phyloP scores from a whole-genome alignment of 257 asterid species.

The Dorcoceras hygrometricum region DNA sequence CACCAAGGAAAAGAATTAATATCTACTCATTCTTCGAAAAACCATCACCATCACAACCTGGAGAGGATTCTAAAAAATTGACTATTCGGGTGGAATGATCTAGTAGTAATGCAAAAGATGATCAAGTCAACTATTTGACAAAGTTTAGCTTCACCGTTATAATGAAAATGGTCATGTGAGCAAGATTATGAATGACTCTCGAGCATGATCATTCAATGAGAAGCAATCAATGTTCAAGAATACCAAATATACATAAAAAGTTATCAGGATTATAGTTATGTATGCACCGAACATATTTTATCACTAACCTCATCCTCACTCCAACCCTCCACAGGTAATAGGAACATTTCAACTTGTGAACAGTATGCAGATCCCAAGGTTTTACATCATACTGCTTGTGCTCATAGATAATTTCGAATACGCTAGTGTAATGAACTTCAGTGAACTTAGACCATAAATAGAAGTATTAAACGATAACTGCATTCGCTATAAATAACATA shows the following conservation, averaged over 20 bases:
- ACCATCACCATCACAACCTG: too few species aligned
- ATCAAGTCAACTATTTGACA: constrained; percentile 2
- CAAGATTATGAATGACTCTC: background rate
- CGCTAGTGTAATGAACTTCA: background rate
- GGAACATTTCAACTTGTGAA: background rate
- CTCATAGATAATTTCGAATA: background rate
- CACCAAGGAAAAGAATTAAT: too few species aligned
- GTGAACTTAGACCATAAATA: background rate
- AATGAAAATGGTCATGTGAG: background rate
- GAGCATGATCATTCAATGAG: background rate
- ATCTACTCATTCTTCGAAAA: too few species aligned
- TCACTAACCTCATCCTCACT: background rate
- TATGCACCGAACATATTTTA: background rate
- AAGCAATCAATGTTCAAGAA: background rate
- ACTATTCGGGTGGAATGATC: background rate
- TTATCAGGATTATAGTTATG: background rate
- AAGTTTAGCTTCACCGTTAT: background rate
- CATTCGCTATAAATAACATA: too few species aligned
- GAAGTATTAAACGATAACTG: background rate
- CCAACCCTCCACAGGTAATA: constrained; percentile 7
- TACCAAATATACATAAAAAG: background rate
- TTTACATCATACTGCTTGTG: background rate
- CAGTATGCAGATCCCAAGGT: constrained; percentile 9
- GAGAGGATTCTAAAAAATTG: background rate
- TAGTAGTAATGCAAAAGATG: constrained; percentile 5